Evolutionary conservation across 2,329 filamentous ascomycete species (phyloP).

Genomic region (Lecanicillium sp.): DNA sequence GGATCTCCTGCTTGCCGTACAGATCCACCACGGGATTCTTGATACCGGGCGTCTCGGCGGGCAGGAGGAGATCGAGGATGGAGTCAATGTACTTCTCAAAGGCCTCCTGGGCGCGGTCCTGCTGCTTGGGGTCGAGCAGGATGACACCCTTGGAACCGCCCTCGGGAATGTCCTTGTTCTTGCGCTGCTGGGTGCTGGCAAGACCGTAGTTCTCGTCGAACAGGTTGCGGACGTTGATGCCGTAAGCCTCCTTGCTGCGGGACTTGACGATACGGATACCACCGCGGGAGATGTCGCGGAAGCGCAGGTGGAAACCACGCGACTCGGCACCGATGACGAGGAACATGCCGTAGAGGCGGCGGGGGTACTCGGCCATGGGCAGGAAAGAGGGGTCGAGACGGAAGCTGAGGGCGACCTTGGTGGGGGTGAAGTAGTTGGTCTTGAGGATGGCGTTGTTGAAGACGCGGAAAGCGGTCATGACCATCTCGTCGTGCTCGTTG

Average conservation of each 20-base stretch:
- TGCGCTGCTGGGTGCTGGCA: constrained; percentile 96
- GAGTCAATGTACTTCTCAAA: constrained; percentile 99
- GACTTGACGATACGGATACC: constrained; percentile 99
- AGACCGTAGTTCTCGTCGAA: constrained; percentile 99
- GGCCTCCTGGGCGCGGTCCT: constrained; percentile 84
- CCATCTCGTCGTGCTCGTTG: constrained; percentile 96
- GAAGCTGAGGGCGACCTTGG: constrained; percentile 97
- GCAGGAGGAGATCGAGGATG: constrained; percentile 89
- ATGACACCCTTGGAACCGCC: constrained; percentile 98
- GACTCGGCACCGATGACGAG: constrained; percentile 95
- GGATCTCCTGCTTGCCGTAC: constrained; percentile 89
- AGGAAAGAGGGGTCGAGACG: constrained; percentile 85
- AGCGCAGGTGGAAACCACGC: constrained; percentile 92
- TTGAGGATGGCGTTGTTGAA: constrained; percentile 94
- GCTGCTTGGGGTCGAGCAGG: constrained; percentile 85
- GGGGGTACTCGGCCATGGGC: constrained; percentile 85
- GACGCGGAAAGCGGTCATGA: constrained; percentile 92
- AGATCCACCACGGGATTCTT: constrained; percentile 98
- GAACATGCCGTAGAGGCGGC: constrained; percentile 96
- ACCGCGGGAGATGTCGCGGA: constrained; percentile 93
- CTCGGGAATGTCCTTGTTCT: constrained; percentile 99
- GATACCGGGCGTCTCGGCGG: constrained; percentile 87
- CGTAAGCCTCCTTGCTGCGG: constrained; percentile 88
- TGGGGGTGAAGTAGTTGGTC: constrained; percentile 96
- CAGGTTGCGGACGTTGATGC: constrained; percentile 90